phyloP scores from a whole-genome alignment of 2,329 filamentous ascomycete species.

The Magnaporthiopsis poae region DNA sequence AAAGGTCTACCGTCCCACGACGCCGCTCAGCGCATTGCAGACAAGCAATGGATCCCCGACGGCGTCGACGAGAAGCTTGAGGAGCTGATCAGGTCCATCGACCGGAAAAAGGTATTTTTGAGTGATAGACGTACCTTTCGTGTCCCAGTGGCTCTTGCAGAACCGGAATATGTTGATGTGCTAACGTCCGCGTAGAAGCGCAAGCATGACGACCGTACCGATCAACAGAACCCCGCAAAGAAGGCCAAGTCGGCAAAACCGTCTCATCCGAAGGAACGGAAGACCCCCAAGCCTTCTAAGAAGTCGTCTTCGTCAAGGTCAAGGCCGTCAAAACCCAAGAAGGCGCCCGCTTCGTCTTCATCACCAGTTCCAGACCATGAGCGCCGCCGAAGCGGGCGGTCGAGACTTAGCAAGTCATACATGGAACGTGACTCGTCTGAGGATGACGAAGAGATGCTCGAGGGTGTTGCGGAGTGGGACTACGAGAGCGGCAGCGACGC shows the following conservation, averaged over 20 bases:
- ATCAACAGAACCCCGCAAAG: conserved; percentile 34
- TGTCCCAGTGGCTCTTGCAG: too few relatives aligned
- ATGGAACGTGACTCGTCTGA: conserved; percentile 47
- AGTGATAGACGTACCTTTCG: too few relatives aligned
- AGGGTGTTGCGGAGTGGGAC: conserved; percentile 50
- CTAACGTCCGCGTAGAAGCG: conserved; percentile 36
- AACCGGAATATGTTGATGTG: neutral
- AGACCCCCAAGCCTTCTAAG: conserved; percentile 28
- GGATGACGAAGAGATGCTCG: conserved; percentile 52
- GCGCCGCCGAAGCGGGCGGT: conserved; percentile 47
- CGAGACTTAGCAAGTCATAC: conserved; percentile 38
- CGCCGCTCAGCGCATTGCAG: conserved; percentile 72
- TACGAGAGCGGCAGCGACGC: conserved; percentile 34
- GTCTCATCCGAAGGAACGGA: conserved; percentile 19
- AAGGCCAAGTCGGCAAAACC: conserved; percentile 21
- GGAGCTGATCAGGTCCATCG: conserved; percentile 50
- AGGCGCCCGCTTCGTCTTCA: conserved; percentile 18
- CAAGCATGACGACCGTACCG: conserved; percentile 42
- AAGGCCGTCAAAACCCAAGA: conserved; percentile 16
- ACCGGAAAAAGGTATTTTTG: conserved; percentile 59
- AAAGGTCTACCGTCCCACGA: conserved; percentile 64
- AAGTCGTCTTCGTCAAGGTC: conserved; percentile 14
- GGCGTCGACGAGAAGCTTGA: conserved; percentile 69
- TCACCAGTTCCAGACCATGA: conserved; percentile 29
- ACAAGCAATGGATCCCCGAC: conserved; percentile 73